Conservation (phyloP, 192 early-diverging fungal species). For the Dimargaris verticillata region DNA sequence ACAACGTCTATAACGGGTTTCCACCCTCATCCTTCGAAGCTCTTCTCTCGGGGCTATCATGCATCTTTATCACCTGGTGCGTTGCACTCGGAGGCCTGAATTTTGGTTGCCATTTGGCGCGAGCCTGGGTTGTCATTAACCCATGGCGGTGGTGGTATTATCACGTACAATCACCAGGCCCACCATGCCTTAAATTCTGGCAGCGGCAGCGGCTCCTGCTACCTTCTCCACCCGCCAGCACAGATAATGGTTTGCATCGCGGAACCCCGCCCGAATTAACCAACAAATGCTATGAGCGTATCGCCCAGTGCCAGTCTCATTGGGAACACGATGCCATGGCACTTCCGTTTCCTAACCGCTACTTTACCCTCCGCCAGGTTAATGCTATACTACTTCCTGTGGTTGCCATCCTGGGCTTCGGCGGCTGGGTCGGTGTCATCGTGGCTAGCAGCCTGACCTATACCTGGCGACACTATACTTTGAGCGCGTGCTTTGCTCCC, state of each 20-base stretch:
- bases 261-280: not conserved
- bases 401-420: not conserved
- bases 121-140: not conserved
- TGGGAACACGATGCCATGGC: too few species aligned
- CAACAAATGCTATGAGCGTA: not conserved
- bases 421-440: constrained; percentile 2
- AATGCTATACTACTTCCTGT: too few species aligned
- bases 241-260: not conserved
- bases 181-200: not conserved
- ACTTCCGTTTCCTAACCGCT: too few species aligned
- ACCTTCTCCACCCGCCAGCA: not conserved
- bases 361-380: too few species aligned
- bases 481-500: constrained; percentile 8
- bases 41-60: not conserved
- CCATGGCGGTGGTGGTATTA: not conserved
- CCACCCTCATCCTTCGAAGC: constrained; percentile 7
- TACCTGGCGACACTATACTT: constrained; percentile 5
- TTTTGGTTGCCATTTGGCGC: constrained; percentile 8
- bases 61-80: constrained; percentile 6
- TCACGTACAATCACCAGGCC: not conserved
- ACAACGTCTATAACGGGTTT: not conserved
- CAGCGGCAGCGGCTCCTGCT: not conserved
- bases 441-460: not conserved
- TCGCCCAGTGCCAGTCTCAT: not conserved
- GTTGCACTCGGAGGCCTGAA: not conserved